Conservation (phyloP, 768 basidiomycete species). For the Russula foetens region DNA sequence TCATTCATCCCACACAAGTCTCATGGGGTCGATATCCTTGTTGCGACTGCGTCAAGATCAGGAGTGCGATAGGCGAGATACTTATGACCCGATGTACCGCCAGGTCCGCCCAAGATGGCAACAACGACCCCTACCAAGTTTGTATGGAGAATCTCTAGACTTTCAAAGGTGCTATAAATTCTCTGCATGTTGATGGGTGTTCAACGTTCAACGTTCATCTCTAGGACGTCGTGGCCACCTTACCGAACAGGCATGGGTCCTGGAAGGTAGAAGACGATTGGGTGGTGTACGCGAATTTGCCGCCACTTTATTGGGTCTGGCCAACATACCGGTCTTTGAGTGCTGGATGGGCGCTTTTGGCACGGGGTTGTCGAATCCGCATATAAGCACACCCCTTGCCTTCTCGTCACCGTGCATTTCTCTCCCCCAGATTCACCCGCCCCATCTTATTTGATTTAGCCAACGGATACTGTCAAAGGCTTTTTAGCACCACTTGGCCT, state of each 20-base stretch:
- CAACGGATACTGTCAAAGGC: constrained; percentile 65
- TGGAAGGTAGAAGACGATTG: neutral
- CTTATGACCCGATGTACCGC: constrained; percentile 3
- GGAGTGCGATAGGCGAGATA: constrained; percentile 2
- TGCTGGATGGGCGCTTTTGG: no score
- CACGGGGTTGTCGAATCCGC: constrained; percentile 16
- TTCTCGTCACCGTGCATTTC: constrained; percentile 5
- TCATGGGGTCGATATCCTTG: neutral
- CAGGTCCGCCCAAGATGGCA: constrained; percentile 2
- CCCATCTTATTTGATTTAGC: constrained; percentile 6
- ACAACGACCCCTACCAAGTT: neutral
- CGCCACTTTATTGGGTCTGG: neutral
- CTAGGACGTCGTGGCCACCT: constrained; percentile 3
- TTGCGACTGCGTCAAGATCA: constrained; percentile 8
- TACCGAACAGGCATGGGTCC: constrained; percentile 7
- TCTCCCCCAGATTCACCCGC: constrained; percentile 14
- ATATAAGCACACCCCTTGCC: constrained; percentile 15
- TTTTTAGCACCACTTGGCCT: constrained; percentile 61
- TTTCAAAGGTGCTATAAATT: constrained; percentile 1
- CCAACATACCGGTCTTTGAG: no score
- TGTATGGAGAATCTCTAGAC: constrained; percentile 5
- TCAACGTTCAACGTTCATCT: no score
- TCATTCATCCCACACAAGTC: neutral
- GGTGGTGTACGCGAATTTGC: neutral
- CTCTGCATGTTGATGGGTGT: constrained; percentile 13